Base-by-base conservation (phyloP, 2,329 filamentous ascomycete genomes). In the Sarocladium strictum region DNA sequence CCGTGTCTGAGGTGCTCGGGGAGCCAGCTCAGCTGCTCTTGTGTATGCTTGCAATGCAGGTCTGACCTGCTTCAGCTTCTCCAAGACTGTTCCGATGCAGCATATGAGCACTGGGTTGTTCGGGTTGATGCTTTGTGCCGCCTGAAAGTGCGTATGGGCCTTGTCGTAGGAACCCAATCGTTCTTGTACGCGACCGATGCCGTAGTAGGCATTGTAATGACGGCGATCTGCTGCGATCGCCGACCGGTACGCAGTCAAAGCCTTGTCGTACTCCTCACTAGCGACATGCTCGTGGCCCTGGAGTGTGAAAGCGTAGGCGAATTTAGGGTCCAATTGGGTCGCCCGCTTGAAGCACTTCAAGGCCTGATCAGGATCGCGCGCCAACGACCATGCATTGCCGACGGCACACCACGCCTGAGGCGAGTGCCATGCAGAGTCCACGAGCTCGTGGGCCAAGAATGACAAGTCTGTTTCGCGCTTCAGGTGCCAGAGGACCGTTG, bases 151-250 rank as follows among this genome's bases (percentile, higher is more conserved):
- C 56, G 86, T 85, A 64, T 95, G 89, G 2, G 94, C 93, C 67
- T 94, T 90, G 58, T 96, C 90, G 62, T 90, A 92, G 67, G 90
- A 92, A 64, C 91, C 92, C 63, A 95, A 82, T 65, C 92, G 93
- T 69, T 96, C 90, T 64, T 93, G 94, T 1, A 96, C 91, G 57
- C 81, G 78, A 27, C 84, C 85, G 55, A 88, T 84, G 61, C 94
- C 94, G 67, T 97, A 99, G 82, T 95, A 97, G n/a, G 93, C 94
- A 66, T 97, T 96, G 75, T 97, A 99, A 67, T 97, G 93, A 19
- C 93, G 85, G 54, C 82, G 84, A 64, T 99, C 92, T 1, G 90
- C 90, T 43, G 86, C 83, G 61, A 99, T 89, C 1, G 90, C 92
- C 53, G 86, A 83, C 32, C 95, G 84, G 69, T 97, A 99, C 2